Evolutionary conservation across 2,329 filamentous ascomycete genomes (phyloP).

Genomic region (Aspergillus sergii): DNA sequence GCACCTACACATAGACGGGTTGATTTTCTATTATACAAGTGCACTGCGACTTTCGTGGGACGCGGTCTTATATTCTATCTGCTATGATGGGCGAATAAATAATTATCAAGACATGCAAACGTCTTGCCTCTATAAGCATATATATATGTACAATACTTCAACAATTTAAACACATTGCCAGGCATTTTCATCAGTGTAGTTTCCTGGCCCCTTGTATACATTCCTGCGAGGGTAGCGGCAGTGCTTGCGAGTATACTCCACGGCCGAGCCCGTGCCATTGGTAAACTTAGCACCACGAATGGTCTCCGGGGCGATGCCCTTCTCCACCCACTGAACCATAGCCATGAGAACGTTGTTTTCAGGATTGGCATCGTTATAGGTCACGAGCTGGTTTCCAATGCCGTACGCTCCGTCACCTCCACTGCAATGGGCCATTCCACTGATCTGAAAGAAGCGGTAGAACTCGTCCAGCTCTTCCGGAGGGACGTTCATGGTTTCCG

Average conservation of each 20-base stretch:
- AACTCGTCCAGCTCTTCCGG: slow-evolving; percentile 41
- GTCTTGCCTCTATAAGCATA: neutral
- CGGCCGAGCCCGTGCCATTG: slow-evolving; percentile 40
- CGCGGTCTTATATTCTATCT: neutral
- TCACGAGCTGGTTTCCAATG: slow-evolving; percentile 37
- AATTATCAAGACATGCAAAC: neutral
- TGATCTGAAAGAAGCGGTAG: slow-evolving; percentile 56
- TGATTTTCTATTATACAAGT: neutral
- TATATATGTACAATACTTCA: neutral
- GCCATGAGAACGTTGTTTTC: slow-evolving; percentile 53
- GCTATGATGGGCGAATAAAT: neutral
- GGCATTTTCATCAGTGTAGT: slow-evolving; percentile 37
- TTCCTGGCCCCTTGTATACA: slow-evolving; percentile 34
- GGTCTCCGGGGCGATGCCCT: slow-evolving; percentile 42
- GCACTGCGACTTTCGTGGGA: neutral
- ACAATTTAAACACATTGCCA: slow-evolving; percentile 34
- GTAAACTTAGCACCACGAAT: slow-evolving; percentile 50
- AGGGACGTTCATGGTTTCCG: slow-evolving; percentile 37
- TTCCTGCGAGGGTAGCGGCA: slow-evolving; percentile 45
- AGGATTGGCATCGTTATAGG: slow-evolving; percentile 29
- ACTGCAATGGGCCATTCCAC: slow-evolving; percentile 57
- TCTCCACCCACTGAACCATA: slow-evolving; percentile 54
- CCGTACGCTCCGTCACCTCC: slow-evolving; percentile 47
- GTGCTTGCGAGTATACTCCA: slow-evolving; percentile 51
- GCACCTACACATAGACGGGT: neutral